These are phyloP conservation scores for Solanum corneliomulleri DNA, from an alignment of 257 asterid species.

Conservation along the genomic window DNA sequence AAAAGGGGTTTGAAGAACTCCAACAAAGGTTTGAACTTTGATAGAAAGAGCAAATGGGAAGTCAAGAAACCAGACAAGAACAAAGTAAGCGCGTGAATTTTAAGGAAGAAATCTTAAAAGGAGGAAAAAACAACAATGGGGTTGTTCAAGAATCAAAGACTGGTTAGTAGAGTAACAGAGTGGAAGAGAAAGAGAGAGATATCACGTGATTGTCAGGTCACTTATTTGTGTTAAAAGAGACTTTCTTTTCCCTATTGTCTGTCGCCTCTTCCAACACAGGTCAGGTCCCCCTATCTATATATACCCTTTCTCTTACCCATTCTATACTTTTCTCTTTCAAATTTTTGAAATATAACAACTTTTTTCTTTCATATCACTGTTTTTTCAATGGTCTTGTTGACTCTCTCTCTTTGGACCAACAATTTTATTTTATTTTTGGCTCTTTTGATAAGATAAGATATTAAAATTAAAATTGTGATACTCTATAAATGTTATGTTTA, in stretches of 20 bases:
- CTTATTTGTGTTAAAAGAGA: conserved; percentile 16
- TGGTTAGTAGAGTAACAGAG: background rate
- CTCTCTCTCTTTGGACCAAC: background rate
- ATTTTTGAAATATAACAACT: background rate
- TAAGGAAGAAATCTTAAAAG: background rate
- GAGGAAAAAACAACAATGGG: background rate
- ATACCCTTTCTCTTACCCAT: background rate
- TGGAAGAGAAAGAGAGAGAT: background rate
- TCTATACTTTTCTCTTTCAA: background rate
- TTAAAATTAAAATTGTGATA: too few species aligned
- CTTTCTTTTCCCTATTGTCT: background rate
- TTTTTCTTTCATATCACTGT: background rate
- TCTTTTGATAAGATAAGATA: too few species aligned
- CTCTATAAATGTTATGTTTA: too few species aligned
- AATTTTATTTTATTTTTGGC: too few species aligned
- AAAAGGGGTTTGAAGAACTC: background rate
- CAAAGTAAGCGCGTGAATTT: conserved; percentile 10
- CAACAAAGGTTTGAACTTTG: background rate
- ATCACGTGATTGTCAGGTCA: conserved; percentile 75
- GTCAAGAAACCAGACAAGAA: background rate
- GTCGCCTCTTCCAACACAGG: conserved; percentile 13
- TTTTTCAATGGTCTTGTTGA: background rate
- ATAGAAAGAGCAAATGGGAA: background rate
- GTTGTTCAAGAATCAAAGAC: background rate
- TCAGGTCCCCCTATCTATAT: background rate